These are phyloP conservation scores for Phytophthora rubi DNA, from an alignment of 352 stramenopile species.

Conservation along the genomic window DNA sequence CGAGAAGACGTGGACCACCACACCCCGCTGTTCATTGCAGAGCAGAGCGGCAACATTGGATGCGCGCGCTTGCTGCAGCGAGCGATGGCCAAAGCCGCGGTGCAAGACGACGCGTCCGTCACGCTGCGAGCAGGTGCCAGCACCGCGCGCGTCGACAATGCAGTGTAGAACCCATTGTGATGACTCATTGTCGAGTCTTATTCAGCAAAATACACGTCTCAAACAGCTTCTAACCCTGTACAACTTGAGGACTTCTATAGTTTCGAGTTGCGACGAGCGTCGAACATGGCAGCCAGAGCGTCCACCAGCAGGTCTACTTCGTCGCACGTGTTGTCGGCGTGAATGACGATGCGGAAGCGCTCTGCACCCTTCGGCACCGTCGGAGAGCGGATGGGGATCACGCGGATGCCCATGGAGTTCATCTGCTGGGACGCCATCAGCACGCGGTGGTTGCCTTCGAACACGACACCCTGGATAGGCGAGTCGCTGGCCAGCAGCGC, in stretches of 20 bases:
- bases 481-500: constrained; percentile 74
- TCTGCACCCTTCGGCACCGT: constrained; percentile 95
- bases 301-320: constrained; percentile 84
- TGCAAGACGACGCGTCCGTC: constrained; percentile 61
- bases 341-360: constrained; percentile 96
- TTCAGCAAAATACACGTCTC: constrained; percentile 28
- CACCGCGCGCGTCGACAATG: constrained; percentile 62
- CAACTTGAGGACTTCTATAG: constrained; percentile 29
- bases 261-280: constrained; percentile 33
- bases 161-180: constrained; percentile 49
- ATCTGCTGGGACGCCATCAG: constrained; percentile 79
- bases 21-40: constrained; percentile 66
- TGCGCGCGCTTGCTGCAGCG: constrained; percentile 77
- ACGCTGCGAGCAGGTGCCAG: constrained; percentile 65
- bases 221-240: constrained; percentile 15
- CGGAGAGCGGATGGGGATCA: constrained; percentile 95
- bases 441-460: constrained; percentile 92
- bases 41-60: constrained; percentile 80
- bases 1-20: constrained; percentile 82
- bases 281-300: constrained; percentile 60
- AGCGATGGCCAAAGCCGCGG: constrained; percentile 74
- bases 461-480: constrained; percentile 95
- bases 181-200: constrained; percentile 10
- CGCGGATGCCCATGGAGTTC: constrained; percentile 76
- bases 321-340: constrained; percentile 92